Conservation (phyloP, 2,329 filamentous ascomycete species). For the Penicillium sp. region DNA sequence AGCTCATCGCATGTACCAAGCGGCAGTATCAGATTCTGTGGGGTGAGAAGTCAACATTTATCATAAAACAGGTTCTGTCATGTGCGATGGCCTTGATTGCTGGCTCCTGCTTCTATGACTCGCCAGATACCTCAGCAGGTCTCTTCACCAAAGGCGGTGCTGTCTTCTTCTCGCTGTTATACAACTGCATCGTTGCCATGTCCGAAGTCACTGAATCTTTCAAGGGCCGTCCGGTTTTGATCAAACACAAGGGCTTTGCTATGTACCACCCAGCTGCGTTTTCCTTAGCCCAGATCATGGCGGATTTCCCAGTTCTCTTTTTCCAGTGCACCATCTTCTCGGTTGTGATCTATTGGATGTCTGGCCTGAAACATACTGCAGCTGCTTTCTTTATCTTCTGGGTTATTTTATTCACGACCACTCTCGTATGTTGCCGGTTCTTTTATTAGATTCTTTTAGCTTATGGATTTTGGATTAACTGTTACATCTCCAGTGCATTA, state of each 20-base stretch:
- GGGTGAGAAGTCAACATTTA: slow-evolving; percentile 61
- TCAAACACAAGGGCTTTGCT: slow-evolving; percentile 59
- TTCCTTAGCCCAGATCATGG: slow-evolving; percentile 38
- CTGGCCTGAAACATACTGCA: slow-evolving; percentile 52
- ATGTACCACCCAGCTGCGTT: slow-evolving; percentile 52
- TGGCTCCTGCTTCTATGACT: slow-evolving; percentile 66
- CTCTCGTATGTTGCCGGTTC: background rate
- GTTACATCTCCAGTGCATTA: slow-evolving; percentile 44
- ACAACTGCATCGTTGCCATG: slow-evolving; percentile 60
- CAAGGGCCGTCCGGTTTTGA: slow-evolving; percentile 55
- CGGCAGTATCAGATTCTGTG: slow-evolving; percentile 64
- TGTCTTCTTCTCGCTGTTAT: slow-evolving; percentile 62
- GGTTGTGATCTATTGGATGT: slow-evolving; percentile 62
- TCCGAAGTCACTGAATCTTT: slow-evolving; percentile 65
- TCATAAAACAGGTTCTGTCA: slow-evolving; percentile 60
- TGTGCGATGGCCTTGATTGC: slow-evolving; percentile 60
- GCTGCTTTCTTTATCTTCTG: slow-evolving; percentile 60
- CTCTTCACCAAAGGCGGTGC: slow-evolving; percentile 63
- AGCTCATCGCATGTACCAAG: slow-evolving; percentile 55
- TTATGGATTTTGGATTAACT: slow-evolving; percentile 24
- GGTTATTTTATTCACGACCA: slow-evolving; percentile 35
- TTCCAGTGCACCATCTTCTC: slow-evolving; percentile 58
- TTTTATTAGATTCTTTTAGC: background rate
- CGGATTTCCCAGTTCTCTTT: slow-evolving; percentile 53
- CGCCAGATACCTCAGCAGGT: slow-evolving; percentile 55